Conservation (phyloP, 2,329 filamentous ascomycete genomes). For the Cladobotryum protrusum region DNA sequence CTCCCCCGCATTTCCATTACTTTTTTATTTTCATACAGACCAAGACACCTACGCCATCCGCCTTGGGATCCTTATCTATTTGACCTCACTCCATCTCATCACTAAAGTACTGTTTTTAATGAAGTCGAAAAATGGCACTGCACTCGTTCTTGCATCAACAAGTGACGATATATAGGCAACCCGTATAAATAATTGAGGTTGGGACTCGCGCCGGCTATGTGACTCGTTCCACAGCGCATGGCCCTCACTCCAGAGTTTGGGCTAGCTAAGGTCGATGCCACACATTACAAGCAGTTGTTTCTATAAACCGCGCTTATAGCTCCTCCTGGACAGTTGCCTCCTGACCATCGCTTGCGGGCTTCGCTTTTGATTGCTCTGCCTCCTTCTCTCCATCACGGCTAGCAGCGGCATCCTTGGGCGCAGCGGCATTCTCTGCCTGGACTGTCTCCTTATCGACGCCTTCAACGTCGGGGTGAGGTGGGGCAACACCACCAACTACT, state of each 20-base stretch:
- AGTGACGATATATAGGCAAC: background rate
- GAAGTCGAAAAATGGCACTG: background rate
- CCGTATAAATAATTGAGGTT: background rate
- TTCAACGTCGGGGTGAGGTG: slow-evolving; percentile 56
- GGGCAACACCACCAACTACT: slow-evolving; percentile 39
- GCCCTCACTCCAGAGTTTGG: background rate
- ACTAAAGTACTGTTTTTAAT: background rate
- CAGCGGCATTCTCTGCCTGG: slow-evolving; percentile 33
- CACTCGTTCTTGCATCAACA: background rate
- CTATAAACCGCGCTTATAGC: slow-evolving; percentile 21
- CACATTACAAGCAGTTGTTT: background rate
- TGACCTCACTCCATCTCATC: background rate
- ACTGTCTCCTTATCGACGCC: slow-evolving; percentile 55
- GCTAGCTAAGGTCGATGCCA: background rate
- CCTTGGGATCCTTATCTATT: slow-evolving; percentile 2
- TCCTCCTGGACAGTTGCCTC: slow-evolving; percentile 45
- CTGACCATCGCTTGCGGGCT: slow-evolving; percentile 58
- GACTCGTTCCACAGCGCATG: background rate
- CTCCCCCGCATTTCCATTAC: slow-evolving; percentile 3
- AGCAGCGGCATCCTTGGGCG: slow-evolving; percentile 36
- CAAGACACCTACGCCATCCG: background rate
- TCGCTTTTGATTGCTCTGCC: slow-evolving; percentile 48
- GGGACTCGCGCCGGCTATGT: background rate
- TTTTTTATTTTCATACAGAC: slow-evolving; percentile 1
- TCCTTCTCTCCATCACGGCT: slow-evolving; percentile 55